Percentiles rank a stretch among this genome's conserved stretches.
phyloP scores from a whole-genome alignment of 2,329 filamentous ascomycete genomes.

The Ascocoryne sarcoides region DNA sequence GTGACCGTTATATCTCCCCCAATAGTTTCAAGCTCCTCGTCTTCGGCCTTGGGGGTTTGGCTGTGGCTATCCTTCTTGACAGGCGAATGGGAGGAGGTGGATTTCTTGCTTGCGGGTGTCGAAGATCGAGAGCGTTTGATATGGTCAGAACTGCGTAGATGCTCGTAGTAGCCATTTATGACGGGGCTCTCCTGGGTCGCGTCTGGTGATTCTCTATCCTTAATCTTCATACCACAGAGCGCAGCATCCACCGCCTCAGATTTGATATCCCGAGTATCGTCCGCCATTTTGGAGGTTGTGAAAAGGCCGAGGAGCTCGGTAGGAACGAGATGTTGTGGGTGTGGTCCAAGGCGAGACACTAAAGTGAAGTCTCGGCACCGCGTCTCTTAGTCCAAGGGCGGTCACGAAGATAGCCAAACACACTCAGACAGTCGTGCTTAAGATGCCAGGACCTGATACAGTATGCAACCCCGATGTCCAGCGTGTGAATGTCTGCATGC shows the following conservation, averaged over 20 bases:
- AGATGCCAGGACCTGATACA: background rate
- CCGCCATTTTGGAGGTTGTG: conserved; percentile 21
- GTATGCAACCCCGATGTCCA: background rate
- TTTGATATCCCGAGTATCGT: conserved; percentile 21
- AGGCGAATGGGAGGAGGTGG: conserved; percentile 22
- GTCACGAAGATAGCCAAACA: background rate
- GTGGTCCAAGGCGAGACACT: conserved; percentile 1
- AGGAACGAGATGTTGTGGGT: background rate
- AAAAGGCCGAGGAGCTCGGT: background rate
- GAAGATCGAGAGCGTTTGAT: conserved; percentile 20
- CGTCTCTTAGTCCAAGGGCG: background rate
- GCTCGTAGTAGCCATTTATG: conserved; percentile 19
- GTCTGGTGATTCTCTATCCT: conserved; percentile 16
- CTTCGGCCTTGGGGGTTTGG: conserved; percentile 29
- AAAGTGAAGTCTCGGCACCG: conserved; percentile 1
- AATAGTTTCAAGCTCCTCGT: conserved; percentile 43
- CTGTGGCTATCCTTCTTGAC: conserved; percentile 16
- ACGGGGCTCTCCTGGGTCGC: conserved; percentile 10
- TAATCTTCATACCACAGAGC: conserved; percentile 28
- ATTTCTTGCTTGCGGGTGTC: conserved; percentile 19
- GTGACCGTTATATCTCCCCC: conserved; percentile 54
- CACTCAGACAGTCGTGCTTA: background rate
- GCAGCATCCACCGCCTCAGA: conserved; percentile 25
- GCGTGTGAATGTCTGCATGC: no score
- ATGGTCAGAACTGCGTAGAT: conserved; percentile 10